These are phyloP conservation scores for Pouteria campechiana DNA, from an alignment of 179 eudicot genomes.

Conservation along the genomic window DNA sequence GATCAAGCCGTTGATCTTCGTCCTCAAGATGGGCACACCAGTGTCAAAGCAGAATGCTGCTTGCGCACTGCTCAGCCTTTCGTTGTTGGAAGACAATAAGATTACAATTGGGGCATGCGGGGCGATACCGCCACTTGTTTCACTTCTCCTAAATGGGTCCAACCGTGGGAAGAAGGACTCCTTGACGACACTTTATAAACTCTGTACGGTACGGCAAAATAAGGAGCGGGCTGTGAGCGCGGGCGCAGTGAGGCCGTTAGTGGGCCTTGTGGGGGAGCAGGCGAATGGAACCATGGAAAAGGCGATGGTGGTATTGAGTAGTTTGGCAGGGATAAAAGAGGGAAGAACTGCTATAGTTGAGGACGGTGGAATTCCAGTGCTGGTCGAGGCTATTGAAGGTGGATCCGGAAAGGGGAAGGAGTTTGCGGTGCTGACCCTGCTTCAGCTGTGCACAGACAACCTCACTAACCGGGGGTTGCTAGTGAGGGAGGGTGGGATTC, in stretches of 20 bases:
- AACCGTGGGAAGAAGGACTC: conserved; percentile 83
- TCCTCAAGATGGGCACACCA: conserved; percentile 72
- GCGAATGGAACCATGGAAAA: conserved; percentile 75
- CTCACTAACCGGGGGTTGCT: conserved; percentile 52
- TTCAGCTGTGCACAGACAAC: conserved; percentile 66
- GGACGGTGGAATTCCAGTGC: conserved; percentile 67
- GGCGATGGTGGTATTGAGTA: conserved; percentile 87
- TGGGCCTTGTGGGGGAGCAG: conserved; percentile 53
- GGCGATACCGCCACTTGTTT: conserved; percentile 72
- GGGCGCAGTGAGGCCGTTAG: conserved; percentile 69
- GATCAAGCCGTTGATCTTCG: conserved; percentile 55
- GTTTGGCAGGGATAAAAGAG: conserved; percentile 45
- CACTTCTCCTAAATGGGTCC: conserved; percentile 43
- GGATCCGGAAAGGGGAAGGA: conserved; percentile 69
- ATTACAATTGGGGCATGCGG: conserved; percentile 78
- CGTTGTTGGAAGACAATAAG: conserved; percentile 66
- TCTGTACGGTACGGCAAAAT: conserved; percentile 49
- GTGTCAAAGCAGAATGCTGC: conserved; percentile 87
- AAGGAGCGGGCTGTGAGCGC: conserved; percentile 85
- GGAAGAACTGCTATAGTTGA: conserved; percentile 61
- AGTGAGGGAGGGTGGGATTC: conserved; percentile 88
- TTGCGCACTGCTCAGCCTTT: conserved; percentile 58
- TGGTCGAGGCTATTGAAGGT: conserved; percentile 83
- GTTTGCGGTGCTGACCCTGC: conserved; percentile 62
- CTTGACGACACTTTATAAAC: conserved; percentile 68